phyloP scores from a whole-genome alignment of 2,329 filamentous ascomycete species.

The Xylariaceae sp. region DNA sequence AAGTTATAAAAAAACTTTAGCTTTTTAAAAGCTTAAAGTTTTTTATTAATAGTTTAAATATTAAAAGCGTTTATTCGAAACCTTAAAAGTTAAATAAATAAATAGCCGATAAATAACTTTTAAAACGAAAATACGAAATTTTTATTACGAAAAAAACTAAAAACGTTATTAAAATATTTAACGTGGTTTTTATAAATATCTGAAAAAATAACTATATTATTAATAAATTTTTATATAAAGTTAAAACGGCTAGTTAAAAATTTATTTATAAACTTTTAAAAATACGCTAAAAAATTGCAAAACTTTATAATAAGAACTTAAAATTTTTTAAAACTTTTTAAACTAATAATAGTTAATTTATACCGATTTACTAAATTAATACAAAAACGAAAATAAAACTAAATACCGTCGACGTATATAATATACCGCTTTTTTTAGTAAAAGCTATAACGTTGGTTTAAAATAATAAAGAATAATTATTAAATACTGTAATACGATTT shows the following conservation, averaged over 20 bases:
- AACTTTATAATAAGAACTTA: neutral
- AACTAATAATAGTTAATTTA: neutral
- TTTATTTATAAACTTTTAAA: constrained; percentile 1
- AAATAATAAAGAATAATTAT: neutral
- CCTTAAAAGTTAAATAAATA: neutral
- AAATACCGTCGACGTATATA: neutral
- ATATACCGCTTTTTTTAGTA: neutral
- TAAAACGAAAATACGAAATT: neutral
- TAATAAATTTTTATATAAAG: neutral
- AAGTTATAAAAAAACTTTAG: constrained; percentile 1
- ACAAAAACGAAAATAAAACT: constrained; percentile 1
- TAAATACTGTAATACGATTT: neutral
- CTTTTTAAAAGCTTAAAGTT: neutral
- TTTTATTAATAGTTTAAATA: neutral
- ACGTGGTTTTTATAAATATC: neutral
- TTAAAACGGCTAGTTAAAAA: neutral
- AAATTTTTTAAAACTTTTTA: neutral
- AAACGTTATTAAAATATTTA: neutral
- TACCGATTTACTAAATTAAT: neutral
- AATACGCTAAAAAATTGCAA: neutral
- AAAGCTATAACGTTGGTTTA: neutral
- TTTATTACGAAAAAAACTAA: neutral
- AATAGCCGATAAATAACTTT: neutral
- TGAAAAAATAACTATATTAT: constrained; percentile 3
- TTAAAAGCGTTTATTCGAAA: neutral